A percentile compares a stretch with the other conserved stretches of the same genome.
These are phyloP conservation scores for Barnettozyma wickerhamii DNA, from an alignment of 805 yeast species.

Conservation along the genomic window DNA sequence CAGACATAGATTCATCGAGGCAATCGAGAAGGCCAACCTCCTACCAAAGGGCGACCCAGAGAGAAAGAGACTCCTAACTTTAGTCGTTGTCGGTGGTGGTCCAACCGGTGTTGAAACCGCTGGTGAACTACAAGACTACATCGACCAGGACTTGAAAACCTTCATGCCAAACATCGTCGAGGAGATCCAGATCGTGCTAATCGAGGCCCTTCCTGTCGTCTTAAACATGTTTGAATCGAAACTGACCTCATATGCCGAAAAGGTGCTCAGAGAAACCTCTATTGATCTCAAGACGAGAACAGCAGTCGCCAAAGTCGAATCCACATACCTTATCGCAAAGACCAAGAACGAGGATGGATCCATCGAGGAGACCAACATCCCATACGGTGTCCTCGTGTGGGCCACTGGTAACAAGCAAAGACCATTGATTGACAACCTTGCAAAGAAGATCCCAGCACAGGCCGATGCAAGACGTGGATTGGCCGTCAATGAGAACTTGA, in stretches of 20 bases:
- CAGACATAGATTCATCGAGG: constrained; percentile 77
- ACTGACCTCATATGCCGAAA: constrained; percentile 73
- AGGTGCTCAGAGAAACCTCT: constrained; percentile 62
- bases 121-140: constrained; percentile 92
- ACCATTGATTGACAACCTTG: constrained; percentile 61
- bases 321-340: constrained; percentile 63
- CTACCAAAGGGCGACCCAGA: constrained; percentile 70
- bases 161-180: constrained; percentile 84
- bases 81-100: constrained; percentile 97
- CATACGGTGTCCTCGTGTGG: constrained; percentile 94
- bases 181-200: constrained; percentile 78
- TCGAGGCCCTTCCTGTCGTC: constrained; percentile 90
- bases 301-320: constrained; percentile 82
- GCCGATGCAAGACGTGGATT: constrained; percentile 88
- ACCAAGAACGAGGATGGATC: constrained; percentile 65
- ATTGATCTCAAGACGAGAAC: constrained; percentile 78
- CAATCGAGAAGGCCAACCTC: constrained; percentile 83
- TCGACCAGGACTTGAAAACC: constrained; percentile 82
- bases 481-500: constrained; percentile 68
- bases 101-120: constrained; percentile 99
- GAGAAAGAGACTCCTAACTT: constrained; percentile 77
- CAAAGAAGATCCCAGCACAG: constrained; percentile 67
- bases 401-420: constrained; percentile 96
- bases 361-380: constrained; percentile 54
- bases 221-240: constrained; percentile 68